Base-by-base conservation (phyloP, 2,329 filamentous ascomycete genomes). In the Cordyceps cateniannulata region DNA sequence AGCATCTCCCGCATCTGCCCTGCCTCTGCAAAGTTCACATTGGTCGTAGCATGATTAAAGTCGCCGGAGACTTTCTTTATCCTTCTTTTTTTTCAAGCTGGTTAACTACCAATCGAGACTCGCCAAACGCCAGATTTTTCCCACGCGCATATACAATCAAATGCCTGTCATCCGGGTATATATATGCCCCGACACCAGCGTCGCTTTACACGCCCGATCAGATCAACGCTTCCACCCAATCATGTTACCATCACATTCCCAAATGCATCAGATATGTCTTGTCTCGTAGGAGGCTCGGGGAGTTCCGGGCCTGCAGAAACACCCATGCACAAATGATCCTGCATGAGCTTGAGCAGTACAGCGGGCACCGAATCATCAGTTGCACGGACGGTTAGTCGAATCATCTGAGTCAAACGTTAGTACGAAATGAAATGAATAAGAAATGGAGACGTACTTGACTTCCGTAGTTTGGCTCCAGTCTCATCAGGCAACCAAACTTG, bases 401-500 rank as follows among this genome's bases (percentile, higher is more conserved):
- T 90, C 91, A 97, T 97, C 95, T 97, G 66, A 63, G 38, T 44
- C 51, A 62, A 65, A 38, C 69, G 64, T 74, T 66, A 59, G 62
- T 25, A 32, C 9, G 48, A 35, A 47, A 25, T 45, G 14, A 35
- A 12, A 16, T 24, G 29, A 9, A 44, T 35, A 47, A 22, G 22
- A 35, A 16, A 53, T 50, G 25, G 27, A 5, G 38, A 44, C 87
- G 78, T 82, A 97, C 95, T 85, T 91, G 90, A 65, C 89, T 93
- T 65, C 85, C 83, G 70, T 93, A 93, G 77, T 99, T 99, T 63
- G 95, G 95, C 81, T 99, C 95, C 76, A 99, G 76, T 70, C 95
- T 84, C 80, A 99, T 77, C 71, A 99, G 78, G 77, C 95, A 98
- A 35, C 95, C 95, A 77, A 92, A 96, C 78, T 98, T 98, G 63